Percentiles rank a stretch among this genome's conserved stretches.
Conservation (phyloP, 352 stramenopile genomes). For the Phytophthora pluvialis region DNA sequence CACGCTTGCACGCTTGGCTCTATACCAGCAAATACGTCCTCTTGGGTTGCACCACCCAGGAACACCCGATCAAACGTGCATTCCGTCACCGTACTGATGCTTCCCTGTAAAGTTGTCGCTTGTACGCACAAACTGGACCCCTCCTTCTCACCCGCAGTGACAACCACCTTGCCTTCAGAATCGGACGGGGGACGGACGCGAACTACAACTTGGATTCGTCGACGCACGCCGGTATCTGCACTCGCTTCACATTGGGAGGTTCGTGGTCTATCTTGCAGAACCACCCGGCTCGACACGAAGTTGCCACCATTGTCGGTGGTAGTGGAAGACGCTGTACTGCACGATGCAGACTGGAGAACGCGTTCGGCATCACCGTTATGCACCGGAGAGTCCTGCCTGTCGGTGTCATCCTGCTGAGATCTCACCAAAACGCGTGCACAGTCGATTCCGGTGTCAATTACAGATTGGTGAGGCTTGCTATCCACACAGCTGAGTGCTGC, state of each 20-base stretch:
- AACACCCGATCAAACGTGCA: slow-evolving; percentile 86
- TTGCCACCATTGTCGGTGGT: not conserved
- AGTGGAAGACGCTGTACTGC: not conserved
- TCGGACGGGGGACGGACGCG: slow-evolving; percentile 57
- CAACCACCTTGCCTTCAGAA: slow-evolving; percentile 35
- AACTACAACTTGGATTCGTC: slow-evolving; percentile 71
- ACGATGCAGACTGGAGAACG: not conserved
- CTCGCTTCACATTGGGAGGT: slow-evolving; percentile 1
- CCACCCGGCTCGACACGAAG: not conserved
- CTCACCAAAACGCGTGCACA: not conserved
- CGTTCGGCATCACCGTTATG: not conserved
- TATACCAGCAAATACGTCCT: slow-evolving; percentile 79
- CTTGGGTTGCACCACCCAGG: slow-evolving; percentile 59
- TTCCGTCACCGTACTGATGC: slow-evolving; percentile 52
- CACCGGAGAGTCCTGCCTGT: not conserved
- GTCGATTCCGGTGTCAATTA: slow-evolving; percentile 6
- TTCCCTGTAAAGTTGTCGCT: slow-evolving; percentile 23
- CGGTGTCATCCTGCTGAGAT: slow-evolving; percentile 13
- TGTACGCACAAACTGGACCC: slow-evolving; percentile 34
- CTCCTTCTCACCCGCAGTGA: slow-evolving; percentile 41
- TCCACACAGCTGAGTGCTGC: not conserved
- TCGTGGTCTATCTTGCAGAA: slow-evolving; percentile 1
- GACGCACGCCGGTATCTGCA: slow-evolving; percentile 5
- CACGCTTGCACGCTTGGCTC: slow-evolving; percentile 67
- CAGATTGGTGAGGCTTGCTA: not conserved